Conservation (phyloP, 2,329 filamentous ascomycete species). For the Sphaerulina populicola region DNA sequence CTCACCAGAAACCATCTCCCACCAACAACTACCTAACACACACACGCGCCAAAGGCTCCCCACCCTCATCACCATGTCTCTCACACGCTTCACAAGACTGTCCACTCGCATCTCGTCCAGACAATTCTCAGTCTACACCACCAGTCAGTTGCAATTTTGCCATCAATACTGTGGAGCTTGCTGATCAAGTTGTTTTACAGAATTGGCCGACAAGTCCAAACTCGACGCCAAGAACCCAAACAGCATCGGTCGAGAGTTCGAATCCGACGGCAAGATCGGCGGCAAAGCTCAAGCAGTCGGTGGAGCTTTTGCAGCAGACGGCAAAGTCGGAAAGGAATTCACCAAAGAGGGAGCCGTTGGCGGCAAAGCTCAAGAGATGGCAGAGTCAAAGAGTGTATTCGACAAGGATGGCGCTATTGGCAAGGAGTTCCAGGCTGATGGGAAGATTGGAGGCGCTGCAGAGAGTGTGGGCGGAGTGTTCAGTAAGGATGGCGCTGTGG, state of each 20-base stretch:
- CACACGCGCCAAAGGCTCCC: not conserved
- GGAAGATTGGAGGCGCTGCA: not conserved
- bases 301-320: conserved; percentile 8
- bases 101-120: not conserved
- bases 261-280: conserved; percentile 8
- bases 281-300: conserved; percentile 3
- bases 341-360: conserved; percentile 9
- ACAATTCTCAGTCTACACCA: conserved; percentile 1
- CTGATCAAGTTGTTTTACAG: not conserved
- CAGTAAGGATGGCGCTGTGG: not conserved
- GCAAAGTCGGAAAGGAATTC: conserved; percentile 8
- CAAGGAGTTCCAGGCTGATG: conserved; percentile 3
- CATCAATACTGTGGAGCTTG: not conserved
- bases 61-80: not conserved
- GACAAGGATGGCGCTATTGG: conserved; percentile 6
- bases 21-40: not conserved
- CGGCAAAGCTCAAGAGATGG: conserved; percentile 6
- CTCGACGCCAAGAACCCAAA: not conserved
- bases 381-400: conserved; percentile 4
- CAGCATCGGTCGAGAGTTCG: conserved; percentile 2
- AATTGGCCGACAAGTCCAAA: not conserved
- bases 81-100: conserved; percentile 1
- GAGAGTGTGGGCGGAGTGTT: conserved; percentile 2
- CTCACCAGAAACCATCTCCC: not conserved
- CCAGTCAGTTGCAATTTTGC: not conserved